A percentile compares a stretch with the other conserved stretches of the same genome.
Evolutionary conservation across 441 rosid species (phyloP).

Genomic region (Corymbia citriodora): DNA sequence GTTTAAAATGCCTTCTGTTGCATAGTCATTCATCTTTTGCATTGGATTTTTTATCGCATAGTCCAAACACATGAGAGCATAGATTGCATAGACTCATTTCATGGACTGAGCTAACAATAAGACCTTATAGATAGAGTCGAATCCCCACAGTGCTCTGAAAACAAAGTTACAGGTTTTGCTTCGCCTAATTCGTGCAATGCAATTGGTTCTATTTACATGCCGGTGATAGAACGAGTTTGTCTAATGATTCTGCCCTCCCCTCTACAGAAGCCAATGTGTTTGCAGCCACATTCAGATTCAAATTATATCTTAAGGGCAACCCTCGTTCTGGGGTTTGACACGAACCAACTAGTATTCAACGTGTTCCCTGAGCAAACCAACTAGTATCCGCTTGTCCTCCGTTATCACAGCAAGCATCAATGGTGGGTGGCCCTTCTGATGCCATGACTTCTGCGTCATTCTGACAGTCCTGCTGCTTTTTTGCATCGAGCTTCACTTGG

Average conservation of each 20-base stretch:
- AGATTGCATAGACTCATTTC: not conserved
- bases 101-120: not conserved
- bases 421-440: not conserved
- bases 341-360: not conserved
- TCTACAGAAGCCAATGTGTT: not conserved
- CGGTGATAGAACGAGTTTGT: not conserved
- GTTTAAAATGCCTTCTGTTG: not conserved
- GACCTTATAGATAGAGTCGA: no score
- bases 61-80: not conserved
- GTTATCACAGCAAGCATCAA: not conserved
- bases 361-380: not conserved
- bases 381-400: not conserved
- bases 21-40: not conserved
- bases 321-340: not conserved
- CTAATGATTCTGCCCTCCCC: not conserved
- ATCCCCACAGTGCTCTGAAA: not conserved
- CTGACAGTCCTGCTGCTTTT: not conserved
- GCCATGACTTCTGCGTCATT: not conserved
- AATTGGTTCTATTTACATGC: not conserved
- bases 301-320: not conserved
- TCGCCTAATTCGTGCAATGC: not conserved
- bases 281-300: not conserved
- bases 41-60: not conserved
- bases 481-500: not conserved
- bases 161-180: not conserved